Evolutionary conservation across 306 rosid genomes (phyloP).

Genomic region (Acacia confusa): DNA sequence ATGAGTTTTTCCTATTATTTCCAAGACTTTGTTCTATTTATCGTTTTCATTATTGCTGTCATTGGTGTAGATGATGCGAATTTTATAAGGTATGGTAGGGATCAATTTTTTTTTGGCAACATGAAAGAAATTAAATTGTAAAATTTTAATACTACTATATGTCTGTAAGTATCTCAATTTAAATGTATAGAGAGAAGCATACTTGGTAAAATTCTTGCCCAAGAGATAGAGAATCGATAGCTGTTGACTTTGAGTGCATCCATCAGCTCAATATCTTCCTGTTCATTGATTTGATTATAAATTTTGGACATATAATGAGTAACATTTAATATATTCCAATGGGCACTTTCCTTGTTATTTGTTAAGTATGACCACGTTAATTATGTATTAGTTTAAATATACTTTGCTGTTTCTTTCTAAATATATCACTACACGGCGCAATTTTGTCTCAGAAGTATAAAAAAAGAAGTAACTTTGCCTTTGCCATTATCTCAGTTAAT

Average conservation of each 20-base stretch:
- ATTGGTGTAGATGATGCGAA: neutral
- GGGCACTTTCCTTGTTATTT: neutral
- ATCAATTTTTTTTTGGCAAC: neutral
- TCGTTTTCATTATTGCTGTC: neutral
- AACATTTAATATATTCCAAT: neutral
- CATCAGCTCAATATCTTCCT: conserved; percentile 79
- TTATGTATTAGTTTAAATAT: neutral
- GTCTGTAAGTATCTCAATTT: neutral
- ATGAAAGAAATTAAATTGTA: neutral
- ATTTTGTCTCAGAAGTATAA: too few relatives aligned
- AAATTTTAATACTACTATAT: too few relatives aligned
- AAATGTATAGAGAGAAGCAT: conserved; percentile 17
- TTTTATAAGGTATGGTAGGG: neutral
- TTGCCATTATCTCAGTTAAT: too few relatives aligned
- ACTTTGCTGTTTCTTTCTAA: neutral
- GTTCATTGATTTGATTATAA: conserved; percentile 3
- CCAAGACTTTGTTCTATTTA: neutral
- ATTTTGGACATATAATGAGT: neutral
- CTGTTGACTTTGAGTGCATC: conserved; percentile 49
- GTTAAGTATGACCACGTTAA: neutral
- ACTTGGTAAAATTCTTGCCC: conserved; percentile 84
- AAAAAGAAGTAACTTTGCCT: too few relatives aligned
- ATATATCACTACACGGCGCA: neutral
- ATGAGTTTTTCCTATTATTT: too few relatives aligned
- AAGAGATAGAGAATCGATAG: conserved; percentile 77